Conservation (phyloP, 2,329 filamentous ascomycete species). For the Dactylellina drechsleri region DNA sequence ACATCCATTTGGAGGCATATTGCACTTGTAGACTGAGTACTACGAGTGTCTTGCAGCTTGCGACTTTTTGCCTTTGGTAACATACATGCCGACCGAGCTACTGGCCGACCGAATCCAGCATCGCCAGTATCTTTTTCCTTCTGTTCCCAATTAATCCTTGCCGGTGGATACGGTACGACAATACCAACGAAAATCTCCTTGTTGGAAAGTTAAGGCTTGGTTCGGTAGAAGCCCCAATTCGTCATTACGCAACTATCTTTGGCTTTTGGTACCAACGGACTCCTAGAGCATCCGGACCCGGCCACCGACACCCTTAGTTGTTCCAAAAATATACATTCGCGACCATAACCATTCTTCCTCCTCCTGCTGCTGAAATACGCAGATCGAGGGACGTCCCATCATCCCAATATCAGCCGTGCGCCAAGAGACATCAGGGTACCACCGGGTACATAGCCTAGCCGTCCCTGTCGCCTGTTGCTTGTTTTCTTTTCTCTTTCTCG, state of each 20-base stretch:
- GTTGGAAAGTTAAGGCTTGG: slow-evolving; percentile 1
- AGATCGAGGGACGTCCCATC: slow-evolving; percentile 34
- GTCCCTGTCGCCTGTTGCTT: slow-evolving; percentile 1
- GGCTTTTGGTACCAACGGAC: slow-evolving; percentile 23
- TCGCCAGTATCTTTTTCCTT: slow-evolving; percentile 2
- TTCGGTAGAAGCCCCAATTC: slow-evolving; percentile 6
- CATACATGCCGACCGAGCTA: slow-evolving; percentile 18
- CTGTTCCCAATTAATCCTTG: slow-evolving; percentile 16
- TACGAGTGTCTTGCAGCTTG: too few species aligned
- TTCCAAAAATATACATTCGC: slow-evolving; percentile 44
- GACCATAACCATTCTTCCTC: slow-evolving; percentile 5
- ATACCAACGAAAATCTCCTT: slow-evolving; percentile 19
- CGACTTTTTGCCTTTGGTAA: too few species aligned
- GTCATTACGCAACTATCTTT: slow-evolving; percentile 18
- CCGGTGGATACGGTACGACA: slow-evolving; percentile 21
- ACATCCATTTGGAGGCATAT: neutral
- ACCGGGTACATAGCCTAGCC: neutral
- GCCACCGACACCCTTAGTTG: slow-evolving; percentile 35
- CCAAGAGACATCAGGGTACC: neutral
- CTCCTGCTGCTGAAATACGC: slow-evolving; percentile 48
- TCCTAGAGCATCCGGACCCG: slow-evolving; percentile 43
- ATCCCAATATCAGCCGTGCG: neutral
- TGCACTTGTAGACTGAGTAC: too few species aligned
- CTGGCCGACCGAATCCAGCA: neutral
- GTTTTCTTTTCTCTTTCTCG: slow-evolving; percentile 3